Conservation (phyloP, 805 yeast genomes). For the Yamadazyma takamatsuzukensis region DNA sequence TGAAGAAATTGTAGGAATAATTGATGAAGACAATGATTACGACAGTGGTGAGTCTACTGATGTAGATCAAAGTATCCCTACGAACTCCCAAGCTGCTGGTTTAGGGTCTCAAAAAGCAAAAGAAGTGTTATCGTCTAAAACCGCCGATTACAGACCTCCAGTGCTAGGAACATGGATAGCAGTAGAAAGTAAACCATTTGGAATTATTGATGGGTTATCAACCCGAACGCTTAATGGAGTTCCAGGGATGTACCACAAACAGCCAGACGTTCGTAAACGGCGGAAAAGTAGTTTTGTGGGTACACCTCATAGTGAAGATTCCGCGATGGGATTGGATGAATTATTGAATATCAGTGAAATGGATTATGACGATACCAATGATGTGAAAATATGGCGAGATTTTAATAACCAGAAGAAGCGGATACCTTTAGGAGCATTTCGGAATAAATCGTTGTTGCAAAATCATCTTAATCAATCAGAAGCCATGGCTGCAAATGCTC, state of each 20-base stretch:
- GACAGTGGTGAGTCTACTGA: conserved; percentile 91
- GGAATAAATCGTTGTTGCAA: conserved; percentile 57
- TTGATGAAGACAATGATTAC: conserved; percentile 26
- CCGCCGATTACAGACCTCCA: conserved; percentile 86
- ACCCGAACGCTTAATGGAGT: conserved; percentile 63
- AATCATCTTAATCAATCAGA: conserved; percentile 19
- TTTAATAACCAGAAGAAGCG: conserved; percentile 43
- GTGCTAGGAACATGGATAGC: conserved; percentile 90
- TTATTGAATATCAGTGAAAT: conserved; percentile 83
- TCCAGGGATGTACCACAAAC: conserved; percentile 7
- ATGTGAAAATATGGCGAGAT: conserved; percentile 45
- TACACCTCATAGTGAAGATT: conserved; percentile 23
- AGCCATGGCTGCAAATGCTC: conserved; percentile 16
- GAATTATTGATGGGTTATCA: conserved; percentile 90
- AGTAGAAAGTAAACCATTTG: conserved; percentile 74
- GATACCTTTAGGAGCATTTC: conserved; percentile 84
- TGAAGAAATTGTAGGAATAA: conserved; percentile 1
- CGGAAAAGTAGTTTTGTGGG: conserved; percentile 19
- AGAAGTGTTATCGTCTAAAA: conserved; percentile 85
- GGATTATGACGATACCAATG: conserved; percentile 66
- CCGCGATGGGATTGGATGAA: conserved; percentile 63
- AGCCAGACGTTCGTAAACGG: conserved; percentile 12
- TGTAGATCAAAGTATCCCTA: conserved; percentile 82
- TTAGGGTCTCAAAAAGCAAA: conserved; percentile 80
- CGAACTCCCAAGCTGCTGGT: conserved; percentile 49